phyloP scores from a whole-genome alignment of 2,329 filamentous ascomycete genomes.

The Monosporascus cannonballus region DNA sequence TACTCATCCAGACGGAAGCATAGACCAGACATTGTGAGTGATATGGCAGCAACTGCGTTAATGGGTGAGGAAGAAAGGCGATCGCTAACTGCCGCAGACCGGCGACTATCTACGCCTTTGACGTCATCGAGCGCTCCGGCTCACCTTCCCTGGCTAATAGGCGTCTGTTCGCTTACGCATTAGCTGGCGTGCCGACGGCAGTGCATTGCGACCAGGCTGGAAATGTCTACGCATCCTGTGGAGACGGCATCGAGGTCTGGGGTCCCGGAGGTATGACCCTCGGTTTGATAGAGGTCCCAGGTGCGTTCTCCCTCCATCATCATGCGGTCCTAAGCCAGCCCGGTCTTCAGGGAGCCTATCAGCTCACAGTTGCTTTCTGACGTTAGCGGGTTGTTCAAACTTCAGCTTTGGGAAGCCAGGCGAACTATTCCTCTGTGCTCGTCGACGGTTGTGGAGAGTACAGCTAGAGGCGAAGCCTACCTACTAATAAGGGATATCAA shows the following conservation, averaged over 20 bases:
- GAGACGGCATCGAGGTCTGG: conserved; percentile 46
- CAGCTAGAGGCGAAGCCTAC: conserved; percentile 18
- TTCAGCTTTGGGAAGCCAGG: conserved; percentile 36
- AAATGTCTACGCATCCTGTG: conserved; percentile 42
- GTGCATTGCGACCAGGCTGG: conserved; percentile 36
- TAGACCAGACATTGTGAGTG: conserved; percentile 23
- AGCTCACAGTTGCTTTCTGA: neutral
- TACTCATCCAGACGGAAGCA: conserved; percentile 20
- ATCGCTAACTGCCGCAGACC: conserved; percentile 12
- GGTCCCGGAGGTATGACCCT: conserved; percentile 36
- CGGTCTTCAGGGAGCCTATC: neutral
- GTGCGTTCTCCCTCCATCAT: conserved; percentile 14
- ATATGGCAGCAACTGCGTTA: neutral
- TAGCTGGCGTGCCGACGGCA: conserved; percentile 37
- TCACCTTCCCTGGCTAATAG: conserved; percentile 40
- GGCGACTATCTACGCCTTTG: conserved; percentile 41
- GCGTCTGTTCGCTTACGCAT: conserved; percentile 45
- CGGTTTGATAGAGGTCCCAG: conserved; percentile 33
- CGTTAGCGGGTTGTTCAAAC: conserved; percentile 33
- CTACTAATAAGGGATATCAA: neutral
- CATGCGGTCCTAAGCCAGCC: neutral
- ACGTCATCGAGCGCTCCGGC: conserved; percentile 31
- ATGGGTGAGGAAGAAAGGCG: neutral
- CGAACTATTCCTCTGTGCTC: conserved; percentile 43
- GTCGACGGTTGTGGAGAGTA: conserved; percentile 38